These are phyloP conservation scores for Acanthochlamys bracteata DNA, from an alignment of 106 monocot genomes.

Conservation along the genomic window DNA sequence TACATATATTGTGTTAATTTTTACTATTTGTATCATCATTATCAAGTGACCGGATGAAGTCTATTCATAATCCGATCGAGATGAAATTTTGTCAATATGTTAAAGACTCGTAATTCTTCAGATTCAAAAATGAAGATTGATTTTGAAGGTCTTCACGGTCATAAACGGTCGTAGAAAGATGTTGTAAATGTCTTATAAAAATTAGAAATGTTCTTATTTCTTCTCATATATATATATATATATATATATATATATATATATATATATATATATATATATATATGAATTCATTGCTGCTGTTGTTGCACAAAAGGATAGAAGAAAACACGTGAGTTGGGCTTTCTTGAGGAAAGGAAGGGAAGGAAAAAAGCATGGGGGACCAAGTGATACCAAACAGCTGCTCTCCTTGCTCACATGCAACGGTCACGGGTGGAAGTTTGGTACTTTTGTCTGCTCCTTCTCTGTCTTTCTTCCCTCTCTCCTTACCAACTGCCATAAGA, in stretches of 20 bases:
- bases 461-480: slow-evolving; percentile 12
- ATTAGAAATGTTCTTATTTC: too few relatives aligned
- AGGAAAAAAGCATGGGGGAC: not conserved
- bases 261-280: not conserved
- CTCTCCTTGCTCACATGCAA: slow-evolving; percentile 47
- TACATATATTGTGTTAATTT: too few relatives aligned
- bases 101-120: too few relatives aligned
- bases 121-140: too few relatives aligned
- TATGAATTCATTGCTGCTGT: not conserved
- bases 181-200: too few relatives aligned
- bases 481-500: slow-evolving; percentile 5
- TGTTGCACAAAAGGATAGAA: slow-evolving; percentile 10
- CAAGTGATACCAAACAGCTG: slow-evolving; percentile 8
- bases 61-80: too few relatives aligned
- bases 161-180: too few relatives aligned
- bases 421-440: slow-evolving; percentile 42
- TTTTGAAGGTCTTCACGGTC: too few relatives aligned
- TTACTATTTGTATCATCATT: too few relatives aligned
- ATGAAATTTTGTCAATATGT: too few relatives aligned
- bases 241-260: not conserved
- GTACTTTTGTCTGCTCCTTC: slow-evolving; percentile 17
- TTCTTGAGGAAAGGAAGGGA: not conserved
- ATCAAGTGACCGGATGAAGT: too few relatives aligned
- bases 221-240: too few relatives aligned
- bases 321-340: slow-evolving; percentile 24